Percentiles rank a stretch among this genome's conserved stretches.
These are phyloP conservation scores for Grosmannia clavigera DNA, from an alignment of 2,329 filamentous ascomycete species.

Conservation along the genomic window DNA sequence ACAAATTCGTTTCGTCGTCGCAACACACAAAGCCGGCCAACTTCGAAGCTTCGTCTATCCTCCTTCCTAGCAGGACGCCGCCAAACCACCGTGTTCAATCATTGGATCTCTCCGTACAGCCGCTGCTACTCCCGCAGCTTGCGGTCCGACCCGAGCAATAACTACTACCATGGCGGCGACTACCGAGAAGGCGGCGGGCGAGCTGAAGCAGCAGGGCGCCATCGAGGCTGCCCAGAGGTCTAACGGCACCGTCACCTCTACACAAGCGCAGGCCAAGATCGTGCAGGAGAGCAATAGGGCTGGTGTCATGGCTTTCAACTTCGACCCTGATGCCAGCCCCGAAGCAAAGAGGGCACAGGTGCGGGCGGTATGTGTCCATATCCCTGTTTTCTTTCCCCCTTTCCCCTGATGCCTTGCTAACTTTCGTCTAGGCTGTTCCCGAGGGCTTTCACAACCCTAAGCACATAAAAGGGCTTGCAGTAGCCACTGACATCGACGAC, in stretches of 20 bases:
- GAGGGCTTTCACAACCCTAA: slow-evolving; percentile 47
- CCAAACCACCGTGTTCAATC: too few species aligned
- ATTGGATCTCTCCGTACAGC: background rate
- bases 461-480: slow-evolving; percentile 50
- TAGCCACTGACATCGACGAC: slow-evolving; percentile 71
- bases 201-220: slow-evolving; percentile 72
- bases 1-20: background rate
- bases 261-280: slow-evolving; percentile 61
- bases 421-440: slow-evolving; percentile 41
- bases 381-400: background rate
- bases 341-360: slow-evolving; percentile 78
- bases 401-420: background rate
- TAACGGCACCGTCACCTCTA: slow-evolving; percentile 50
- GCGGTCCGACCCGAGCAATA: background rate
- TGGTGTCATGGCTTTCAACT: slow-evolving; percentile 69
- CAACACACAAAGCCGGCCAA: background rate
- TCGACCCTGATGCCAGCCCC: slow-evolving; percentile 72
- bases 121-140: background rate
- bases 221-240: slow-evolving; percentile 66
- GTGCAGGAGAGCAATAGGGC: slow-evolving; percentile 67
- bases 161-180: slow-evolving; percentile 18
- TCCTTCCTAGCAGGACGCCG: background rate
- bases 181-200: slow-evolving; percentile 22
- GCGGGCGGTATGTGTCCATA: slow-evolving; percentile 48
- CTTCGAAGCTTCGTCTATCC: background rate